Conservation (phyloP, 495 filamentous ascomycete genomes). For the Rusavskia elegans region DNA sequence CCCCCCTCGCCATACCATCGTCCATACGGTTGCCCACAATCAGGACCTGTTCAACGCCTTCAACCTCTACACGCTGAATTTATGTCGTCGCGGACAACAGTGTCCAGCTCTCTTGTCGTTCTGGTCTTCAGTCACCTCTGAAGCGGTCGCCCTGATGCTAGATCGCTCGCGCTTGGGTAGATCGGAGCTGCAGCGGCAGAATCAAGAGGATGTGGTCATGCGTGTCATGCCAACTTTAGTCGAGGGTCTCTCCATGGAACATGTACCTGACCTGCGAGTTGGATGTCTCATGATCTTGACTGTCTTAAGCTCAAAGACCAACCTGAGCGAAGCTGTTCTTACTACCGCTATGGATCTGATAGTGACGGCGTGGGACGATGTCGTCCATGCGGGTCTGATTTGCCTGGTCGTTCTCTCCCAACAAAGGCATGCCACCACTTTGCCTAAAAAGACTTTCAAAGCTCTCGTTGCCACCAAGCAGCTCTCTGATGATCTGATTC, state of each 20-base stretch:
- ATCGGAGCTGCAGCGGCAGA: slow-evolving; percentile 46
- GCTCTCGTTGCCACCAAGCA: slow-evolving; percentile 48
- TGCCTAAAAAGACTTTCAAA: slow-evolving; percentile 54
- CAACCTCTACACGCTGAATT: slow-evolving; percentile 56
- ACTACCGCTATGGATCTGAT: slow-evolving; percentile 76
- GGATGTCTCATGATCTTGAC: slow-evolving; percentile 83
- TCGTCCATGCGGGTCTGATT: slow-evolving; percentile 53
- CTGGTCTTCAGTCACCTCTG: slow-evolving; percentile 71
- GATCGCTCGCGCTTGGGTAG: slow-evolving; percentile 59
- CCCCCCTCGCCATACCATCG: slow-evolving; percentile 63
- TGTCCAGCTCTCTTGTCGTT: slow-evolving; percentile 67
- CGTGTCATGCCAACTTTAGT: slow-evolving; percentile 61
- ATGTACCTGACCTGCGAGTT: slow-evolving; percentile 58
- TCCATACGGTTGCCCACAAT: slow-evolving; percentile 63
- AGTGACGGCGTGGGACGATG: slow-evolving; percentile 53
- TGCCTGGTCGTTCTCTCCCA: slow-evolving; percentile 70
- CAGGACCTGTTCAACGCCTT: slow-evolving; percentile 50
- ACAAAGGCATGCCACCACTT: slow-evolving; percentile 36
- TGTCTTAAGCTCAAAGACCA: slow-evolving; percentile 65
- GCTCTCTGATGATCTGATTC: slow-evolving; percentile 37
- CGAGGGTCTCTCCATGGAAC: slow-evolving; percentile 54
- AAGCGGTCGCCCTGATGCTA: slow-evolving; percentile 65
- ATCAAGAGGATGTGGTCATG: slow-evolving; percentile 63
- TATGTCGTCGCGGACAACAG: slow-evolving; percentile 48
- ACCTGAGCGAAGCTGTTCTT: slow-evolving; percentile 57